Conservation (phyloP, 139 green algal genomes). For the Micractinium conductrix region DNA sequence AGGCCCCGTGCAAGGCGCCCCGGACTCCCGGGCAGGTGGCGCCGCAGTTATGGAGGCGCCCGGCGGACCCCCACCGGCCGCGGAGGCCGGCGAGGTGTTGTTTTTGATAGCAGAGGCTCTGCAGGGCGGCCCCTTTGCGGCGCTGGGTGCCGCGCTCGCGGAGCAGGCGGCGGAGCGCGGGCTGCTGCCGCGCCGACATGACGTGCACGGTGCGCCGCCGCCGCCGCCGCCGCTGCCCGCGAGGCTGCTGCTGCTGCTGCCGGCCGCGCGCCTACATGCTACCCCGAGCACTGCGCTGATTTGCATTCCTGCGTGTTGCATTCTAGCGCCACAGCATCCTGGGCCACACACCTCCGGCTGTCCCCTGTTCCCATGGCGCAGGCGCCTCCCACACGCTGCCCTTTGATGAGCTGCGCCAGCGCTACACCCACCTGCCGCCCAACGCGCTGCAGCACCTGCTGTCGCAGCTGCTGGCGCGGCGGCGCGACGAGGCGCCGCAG, state of each 20-base stretch:
- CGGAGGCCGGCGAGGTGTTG: slow-evolving; percentile 42
- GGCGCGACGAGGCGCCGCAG: slow-evolving; percentile 19
- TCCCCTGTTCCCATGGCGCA: slow-evolving; percentile 34
- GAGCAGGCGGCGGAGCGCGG: slow-evolving; percentile 38
- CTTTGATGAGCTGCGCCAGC: slow-evolving; percentile 35
- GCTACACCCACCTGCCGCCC: slow-evolving; percentile 48
- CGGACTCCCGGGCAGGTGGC: too few species aligned
- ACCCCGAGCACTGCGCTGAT: not conserved
- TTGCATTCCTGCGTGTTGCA: not conserved
- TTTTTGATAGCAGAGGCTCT: slow-evolving; percentile 60
- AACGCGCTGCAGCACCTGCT: slow-evolving; percentile 53
- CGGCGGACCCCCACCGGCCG: too few species aligned
- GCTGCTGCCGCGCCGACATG: slow-evolving; percentile 63
- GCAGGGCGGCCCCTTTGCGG: slow-evolving; percentile 13
- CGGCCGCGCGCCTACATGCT: not conserved
- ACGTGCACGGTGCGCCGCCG: slow-evolving; percentile 45
- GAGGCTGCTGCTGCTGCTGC: not conserved
- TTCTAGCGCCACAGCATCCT: not conserved
- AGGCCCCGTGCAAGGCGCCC: too few species aligned
- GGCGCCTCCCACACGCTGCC: slow-evolving; percentile 34
- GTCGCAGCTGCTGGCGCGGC: slow-evolving; percentile 45
- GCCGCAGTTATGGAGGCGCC: too few species aligned
- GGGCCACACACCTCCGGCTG: not conserved
- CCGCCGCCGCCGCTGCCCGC: not conserved
- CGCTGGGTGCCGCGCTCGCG: slow-evolving; percentile 46